Conservation (phyloP, 2,329 filamentous ascomycete species). For the Pseudogymnoascus sp. region DNA sequence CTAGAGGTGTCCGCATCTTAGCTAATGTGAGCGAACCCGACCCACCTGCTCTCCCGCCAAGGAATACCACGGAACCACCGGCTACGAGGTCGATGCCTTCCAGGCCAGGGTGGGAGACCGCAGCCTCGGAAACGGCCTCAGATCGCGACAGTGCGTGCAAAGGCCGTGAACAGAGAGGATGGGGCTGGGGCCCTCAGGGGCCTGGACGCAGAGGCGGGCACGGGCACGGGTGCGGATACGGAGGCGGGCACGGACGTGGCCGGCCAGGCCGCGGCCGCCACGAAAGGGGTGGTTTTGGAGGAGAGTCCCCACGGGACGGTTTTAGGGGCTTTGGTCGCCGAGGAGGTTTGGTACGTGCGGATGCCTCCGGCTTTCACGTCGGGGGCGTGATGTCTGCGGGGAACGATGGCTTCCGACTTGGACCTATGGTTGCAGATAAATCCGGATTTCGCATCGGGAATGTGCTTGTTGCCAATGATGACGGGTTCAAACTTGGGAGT, state of each 20-base stretch:
- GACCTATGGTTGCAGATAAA: slow-evolving; percentile 20
- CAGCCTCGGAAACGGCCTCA: slow-evolving; percentile 27
- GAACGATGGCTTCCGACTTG: slow-evolving; percentile 16
- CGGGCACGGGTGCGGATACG: not conserved
- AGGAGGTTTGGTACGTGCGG: not conserved
- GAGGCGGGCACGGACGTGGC: not conserved
- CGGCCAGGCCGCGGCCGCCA: not conserved
- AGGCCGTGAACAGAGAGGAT: not conserved
- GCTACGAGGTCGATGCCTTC: slow-evolving; percentile 23
- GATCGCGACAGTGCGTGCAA: slow-evolving; percentile 18
- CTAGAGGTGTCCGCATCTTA: slow-evolving; percentile 38
- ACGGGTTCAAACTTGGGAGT: slow-evolving; percentile 30
- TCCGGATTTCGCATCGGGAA: slow-evolving; percentile 17
- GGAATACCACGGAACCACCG: slow-evolving; percentile 14
- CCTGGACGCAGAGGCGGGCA: not conserved
- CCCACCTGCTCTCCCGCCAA: slow-evolving; percentile 12
- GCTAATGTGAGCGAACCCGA: not conserved
- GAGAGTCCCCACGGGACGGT: not conserved
- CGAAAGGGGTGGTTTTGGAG: not conserved
- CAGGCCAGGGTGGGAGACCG: not conserved
- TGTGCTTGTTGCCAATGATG: slow-evolving; percentile 31
- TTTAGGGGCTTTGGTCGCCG: not conserved
- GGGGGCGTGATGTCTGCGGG: not conserved
- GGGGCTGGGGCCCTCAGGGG: not conserved
- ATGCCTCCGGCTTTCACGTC: slow-evolving; percentile 1